phyloP scores from a whole-genome alignment of 441 rosid genomes.

The Populus hybrid region DNA sequence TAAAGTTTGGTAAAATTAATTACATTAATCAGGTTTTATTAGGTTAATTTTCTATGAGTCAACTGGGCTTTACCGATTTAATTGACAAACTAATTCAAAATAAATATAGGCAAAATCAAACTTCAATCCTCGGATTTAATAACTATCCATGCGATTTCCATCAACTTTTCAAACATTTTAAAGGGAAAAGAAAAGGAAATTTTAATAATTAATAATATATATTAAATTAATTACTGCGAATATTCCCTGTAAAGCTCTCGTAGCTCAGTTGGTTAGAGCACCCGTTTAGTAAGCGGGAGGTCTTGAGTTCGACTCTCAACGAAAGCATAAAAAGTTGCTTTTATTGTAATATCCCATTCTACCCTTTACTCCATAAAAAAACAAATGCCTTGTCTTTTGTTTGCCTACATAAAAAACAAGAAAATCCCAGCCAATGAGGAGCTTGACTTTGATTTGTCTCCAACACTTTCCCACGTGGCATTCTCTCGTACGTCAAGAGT shows the following conservation, averaged over 20 bases:
- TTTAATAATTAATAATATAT: too few species aligned
- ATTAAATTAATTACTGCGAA: rapidly evolving
- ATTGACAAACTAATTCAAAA: too few species aligned
- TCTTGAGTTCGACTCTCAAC: slow-evolving; percentile 93
- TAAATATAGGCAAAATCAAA: too few species aligned
- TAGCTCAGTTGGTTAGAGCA: slow-evolving; percentile 98
- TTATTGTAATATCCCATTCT: too few species aligned
- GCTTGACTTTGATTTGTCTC: background rate
- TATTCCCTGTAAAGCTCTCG: slow-evolving; percentile 32
- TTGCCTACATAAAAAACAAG: background rate
- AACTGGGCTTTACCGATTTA: too few species aligned
- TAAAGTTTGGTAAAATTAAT: too few species aligned
- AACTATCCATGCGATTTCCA: too few species aligned
- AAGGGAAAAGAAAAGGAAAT: too few species aligned
- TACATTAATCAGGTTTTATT: too few species aligned
- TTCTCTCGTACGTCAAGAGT: background rate
- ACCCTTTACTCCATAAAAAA: background rate
- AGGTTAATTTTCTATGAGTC: too few species aligned
- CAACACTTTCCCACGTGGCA: background rate
- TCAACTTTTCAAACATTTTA: too few species aligned
- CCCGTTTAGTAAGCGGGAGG: slow-evolving; percentile 98
- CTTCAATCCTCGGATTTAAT: too few species aligned
- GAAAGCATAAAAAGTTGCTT: slow-evolving; percentile 30
- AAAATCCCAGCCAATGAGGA: background rate
- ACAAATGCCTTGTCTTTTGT: background rate